Percentiles rank a stretch among this genome's conserved stretches.
Evolutionary conservation across 192 early-diverging fungal genomes (phyloP).

Genomic region (Entomortierella beljakovae): DNA sequence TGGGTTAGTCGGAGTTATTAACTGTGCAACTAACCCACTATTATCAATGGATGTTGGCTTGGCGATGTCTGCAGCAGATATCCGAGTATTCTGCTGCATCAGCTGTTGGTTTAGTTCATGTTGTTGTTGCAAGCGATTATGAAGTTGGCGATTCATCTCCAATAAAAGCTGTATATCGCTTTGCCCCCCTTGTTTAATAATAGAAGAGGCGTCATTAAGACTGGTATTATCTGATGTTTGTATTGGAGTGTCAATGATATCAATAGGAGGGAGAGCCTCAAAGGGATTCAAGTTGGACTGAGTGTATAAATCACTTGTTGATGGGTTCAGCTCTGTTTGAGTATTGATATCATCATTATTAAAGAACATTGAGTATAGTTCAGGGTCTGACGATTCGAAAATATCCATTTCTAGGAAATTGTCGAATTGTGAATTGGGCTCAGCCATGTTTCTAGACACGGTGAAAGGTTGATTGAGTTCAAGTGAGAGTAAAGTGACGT

Average conservation of each 20-base stretch:
- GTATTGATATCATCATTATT: constrained; percentile 24
- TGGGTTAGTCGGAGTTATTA: not conserved
- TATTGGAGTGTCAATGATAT: not conserved
- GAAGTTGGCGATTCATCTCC: constrained; percentile 17
- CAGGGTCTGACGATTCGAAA: constrained; percentile 14
- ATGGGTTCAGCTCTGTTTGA: not conserved
- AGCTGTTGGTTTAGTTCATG: not conserved
- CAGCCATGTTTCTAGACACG: constrained; percentile 1
- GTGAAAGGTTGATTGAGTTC: not conserved
- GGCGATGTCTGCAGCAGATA: not conserved
- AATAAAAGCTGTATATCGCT: constrained; percentile 17
- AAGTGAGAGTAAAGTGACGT: not conserved
- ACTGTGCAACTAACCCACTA: not conserved
- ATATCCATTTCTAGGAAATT: constrained; percentile 36
- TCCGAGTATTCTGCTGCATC: not conserved
- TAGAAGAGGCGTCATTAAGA: not conserved
- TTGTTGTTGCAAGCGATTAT: constrained; percentile 13
- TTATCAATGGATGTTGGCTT: not conserved
- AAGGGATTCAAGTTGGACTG: not conserved
- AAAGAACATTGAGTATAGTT: constrained; percentile 30
- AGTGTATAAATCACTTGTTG: not conserved
- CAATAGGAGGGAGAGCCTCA: not conserved
- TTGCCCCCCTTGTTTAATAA: constrained; percentile 2
- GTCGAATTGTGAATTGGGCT: constrained; percentile 28
- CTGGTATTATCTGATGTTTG: not conserved